Base-by-base conservation (phyloP, 257 asterid genomes). In the Knoxia roxburghii region DNA sequence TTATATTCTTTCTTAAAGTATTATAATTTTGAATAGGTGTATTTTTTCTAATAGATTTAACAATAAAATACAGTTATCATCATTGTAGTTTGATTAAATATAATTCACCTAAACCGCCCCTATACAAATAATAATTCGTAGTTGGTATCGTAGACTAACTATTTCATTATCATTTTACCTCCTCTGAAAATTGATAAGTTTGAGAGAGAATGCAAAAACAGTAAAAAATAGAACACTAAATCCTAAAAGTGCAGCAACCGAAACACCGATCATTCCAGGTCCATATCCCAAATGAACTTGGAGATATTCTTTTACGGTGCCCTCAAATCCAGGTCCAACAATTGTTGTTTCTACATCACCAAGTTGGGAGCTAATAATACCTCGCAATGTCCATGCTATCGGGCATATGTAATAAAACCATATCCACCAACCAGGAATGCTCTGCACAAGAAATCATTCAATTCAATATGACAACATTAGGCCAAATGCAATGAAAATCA, bases 351-450 rank as follows among this genome's bases (percentile, higher is more conserved):
- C 87, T 1, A 91, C 90, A 29, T 86, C 96, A 0, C 97, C 95
- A 17, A 91, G 90, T 71, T 88, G 97, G 40, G 97, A 91, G 55
- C 80, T 81, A 46, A 88, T 85, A 29, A 88, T 85, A 55, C 97
- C 97, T 23, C 95, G 80, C 66, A 91, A 70, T 6, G 85, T 83
- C 97, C 97, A 91, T 2, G 93, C 81, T 55, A 85, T 58, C 12
- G 97, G 97, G 75, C 88, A 84, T 60, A 91, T 82, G 67, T 91
- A 86, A 74, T 91, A 88, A 83, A 82, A 91, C 97, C 97, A 91
- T 77, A 88, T 61, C 97, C 97, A 91, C 96, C 96, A 91, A 54
- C 76, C 82, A 20, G 96, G 95, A 56, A 89, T 89, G 65, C 79
- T 76, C 98, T 91, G 74, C 23, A 69, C 23, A 69, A 37, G 26